phyloP scores from a whole-genome alignment of 2,329 filamentous ascomycete species.

The Xylaria digitata region DNA sequence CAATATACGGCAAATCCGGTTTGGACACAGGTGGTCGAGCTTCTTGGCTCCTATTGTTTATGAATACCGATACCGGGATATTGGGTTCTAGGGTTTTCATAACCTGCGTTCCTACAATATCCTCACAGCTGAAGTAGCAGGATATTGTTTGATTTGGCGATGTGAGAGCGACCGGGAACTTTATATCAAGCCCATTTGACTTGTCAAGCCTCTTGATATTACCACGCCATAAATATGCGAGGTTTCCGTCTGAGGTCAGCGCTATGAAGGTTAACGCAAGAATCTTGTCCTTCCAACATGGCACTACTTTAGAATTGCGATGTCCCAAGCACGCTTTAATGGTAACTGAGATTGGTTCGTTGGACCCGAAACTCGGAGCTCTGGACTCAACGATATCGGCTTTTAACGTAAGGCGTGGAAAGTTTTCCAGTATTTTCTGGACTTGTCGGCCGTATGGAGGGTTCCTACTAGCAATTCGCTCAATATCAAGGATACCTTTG shows the following conservation, averaged over 20 bases:
- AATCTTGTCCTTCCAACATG: slow-evolving; percentile 70
- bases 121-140: slow-evolving; percentile 84
- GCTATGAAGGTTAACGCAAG: slow-evolving; percentile 80
- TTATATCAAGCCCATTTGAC: slow-evolving; percentile 66
- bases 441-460: slow-evolving; percentile 84
- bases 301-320: slow-evolving; percentile 71
- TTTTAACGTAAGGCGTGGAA: slow-evolving; percentile 69
- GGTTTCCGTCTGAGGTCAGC: slow-evolving; percentile 74
- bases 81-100: slow-evolving; percentile 43
- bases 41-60: slow-evolving; percentile 13
- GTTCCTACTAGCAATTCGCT: slow-evolving; percentile 80
- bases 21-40: slow-evolving; percentile 3
- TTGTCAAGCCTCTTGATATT: slow-evolving; percentile 74
- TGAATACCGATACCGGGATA: slow-evolving; percentile 52
- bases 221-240: slow-evolving; percentile 75
- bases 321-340: slow-evolving; percentile 77
- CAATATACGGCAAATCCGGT: slow-evolving; percentile 27
- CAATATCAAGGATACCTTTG: slow-evolving; percentile 77
- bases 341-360: slow-evolving; percentile 65
- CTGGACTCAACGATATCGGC: slow-evolving; percentile 53
- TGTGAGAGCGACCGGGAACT: slow-evolving; percentile 67
- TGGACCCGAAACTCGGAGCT: slow-evolving; percentile 47
- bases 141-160: slow-evolving; percentile 68
- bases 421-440: slow-evolving; percentile 71
- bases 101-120: slow-evolving; percentile 74